Evolutionary conservation across 2,329 filamentous ascomycete species (phyloP).

Genomic region (Hymenoscyphus scutula): DNA sequence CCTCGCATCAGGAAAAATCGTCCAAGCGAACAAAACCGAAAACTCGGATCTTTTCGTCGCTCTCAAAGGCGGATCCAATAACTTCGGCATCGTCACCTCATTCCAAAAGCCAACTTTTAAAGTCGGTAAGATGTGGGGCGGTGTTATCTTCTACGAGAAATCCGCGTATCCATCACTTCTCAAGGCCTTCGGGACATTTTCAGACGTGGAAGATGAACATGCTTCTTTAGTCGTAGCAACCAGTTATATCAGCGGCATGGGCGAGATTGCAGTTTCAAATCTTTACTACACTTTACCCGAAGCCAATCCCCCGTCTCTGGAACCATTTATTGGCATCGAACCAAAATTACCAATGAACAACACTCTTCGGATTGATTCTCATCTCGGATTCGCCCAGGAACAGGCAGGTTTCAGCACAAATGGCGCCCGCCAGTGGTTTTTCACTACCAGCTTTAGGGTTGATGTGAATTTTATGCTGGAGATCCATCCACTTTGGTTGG

Average conservation of each 20-base stretch:
- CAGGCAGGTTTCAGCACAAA: slow-evolving; percentile 10
- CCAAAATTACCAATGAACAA: slow-evolving; percentile 35
- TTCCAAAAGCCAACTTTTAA: slow-evolving; percentile 1
- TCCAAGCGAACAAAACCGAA: slow-evolving; percentile 11
- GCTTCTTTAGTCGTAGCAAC: not conserved
- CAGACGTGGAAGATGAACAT: not conserved
- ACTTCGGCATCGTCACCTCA: slow-evolving; percentile 16
- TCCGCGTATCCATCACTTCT: not conserved
- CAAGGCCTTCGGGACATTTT: slow-evolving; percentile 9
- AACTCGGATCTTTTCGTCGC: slow-evolving; percentile 16
- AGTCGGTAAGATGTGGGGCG: slow-evolving; percentile 2
- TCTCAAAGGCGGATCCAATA: slow-evolving; percentile 15
- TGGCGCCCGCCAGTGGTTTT: not conserved
- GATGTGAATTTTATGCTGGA: not conserved
- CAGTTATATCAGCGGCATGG: not conserved
- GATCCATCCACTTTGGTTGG: not conserved
- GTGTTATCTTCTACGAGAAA: not conserved
- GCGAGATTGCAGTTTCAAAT: not conserved
- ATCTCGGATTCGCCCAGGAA: slow-evolving; percentile 12
- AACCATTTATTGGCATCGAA: slow-evolving; percentile 23
- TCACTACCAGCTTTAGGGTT: not conserved
- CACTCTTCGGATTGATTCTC: not conserved
- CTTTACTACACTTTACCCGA: not conserved
- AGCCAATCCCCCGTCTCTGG: not conserved
- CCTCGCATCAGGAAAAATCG: slow-evolving; percentile 12